Base-by-base conservation (phyloP, 352 stramenopile species). In the Hyaloperonospora brassicae region DNA sequence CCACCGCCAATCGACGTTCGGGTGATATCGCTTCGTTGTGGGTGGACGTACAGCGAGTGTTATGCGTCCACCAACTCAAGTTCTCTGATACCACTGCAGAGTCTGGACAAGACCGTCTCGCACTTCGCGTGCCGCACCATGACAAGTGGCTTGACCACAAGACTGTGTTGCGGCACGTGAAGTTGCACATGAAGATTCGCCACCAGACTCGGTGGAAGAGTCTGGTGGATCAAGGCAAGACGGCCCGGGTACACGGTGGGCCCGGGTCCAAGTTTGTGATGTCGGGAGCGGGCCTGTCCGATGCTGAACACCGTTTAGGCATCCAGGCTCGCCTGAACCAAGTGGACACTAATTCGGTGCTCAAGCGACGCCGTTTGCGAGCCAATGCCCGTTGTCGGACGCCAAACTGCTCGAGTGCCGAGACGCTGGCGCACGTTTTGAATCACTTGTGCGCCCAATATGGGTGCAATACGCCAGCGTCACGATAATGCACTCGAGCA, bases 21-120 rank as follows among this genome's bases (percentile, higher is more conserved):
- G 43, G 31, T 7, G 48, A 57, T 35, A 57, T 62, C 47, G 43
- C n/a, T 2, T 56, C 55, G 1, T 1, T 62, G 0, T 62, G 55
- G 55, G 27, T 47, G 30, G 54, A 61, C 31, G 47, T 55, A n/a
- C 44, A 52, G 11, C 42, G 51, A 9, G 43, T 45, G 2, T 17
- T 55, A 13, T 10, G 24, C 38, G 3, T 34, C 5, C 11, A 21
- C 24, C n/a, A n/a, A n/a, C n/a, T n/a, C n/a, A n/a, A n/a, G n/a
- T n/a, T n/a, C n/a, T n/a, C n/a, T n/a, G n/a, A n/a, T n/a, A n/a
- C n/a, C n/a, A n/a, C n/a, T n/a, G n/a, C n/a, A n/a, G n/a, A n/a
- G n/a, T n/a, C n/a, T n/a, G n/a, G n/a, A n/a, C n/a, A n/a, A n/a
- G n/a, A n/a, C n/a, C n/a, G n/a, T n/a, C n/a, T n/a, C n/a, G n/a